A percentile compares a stretch with the other conserved stretches of the same genome.
phyloP scores from a whole-genome alignment of 148 eudicot genomes.

The Diospyros lotus region DNA sequence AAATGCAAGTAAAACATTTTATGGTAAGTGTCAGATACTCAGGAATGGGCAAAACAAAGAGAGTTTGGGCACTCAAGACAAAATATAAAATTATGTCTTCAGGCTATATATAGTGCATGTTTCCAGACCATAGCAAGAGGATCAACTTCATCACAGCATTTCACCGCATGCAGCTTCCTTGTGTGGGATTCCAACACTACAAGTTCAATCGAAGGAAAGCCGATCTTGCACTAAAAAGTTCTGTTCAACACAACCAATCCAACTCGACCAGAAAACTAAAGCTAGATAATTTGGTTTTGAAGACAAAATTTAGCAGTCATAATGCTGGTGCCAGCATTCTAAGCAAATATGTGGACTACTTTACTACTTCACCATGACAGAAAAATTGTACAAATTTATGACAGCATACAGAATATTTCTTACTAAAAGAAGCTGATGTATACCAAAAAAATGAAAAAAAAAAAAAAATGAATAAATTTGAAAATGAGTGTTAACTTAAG shows the following conservation, averaged over 20 bases:
- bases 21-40: no score
- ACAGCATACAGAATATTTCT: no score
- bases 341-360: neutral
- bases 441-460: no score
- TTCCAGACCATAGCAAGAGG: conserved; percentile 45
- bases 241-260: no score
- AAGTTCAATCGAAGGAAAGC: conserved; percentile 10
- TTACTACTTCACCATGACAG: no score
- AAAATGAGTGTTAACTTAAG: no score
- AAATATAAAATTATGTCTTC: neutral
- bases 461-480: no score
- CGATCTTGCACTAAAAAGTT: neutral
- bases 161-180: conserved; percentile 44
- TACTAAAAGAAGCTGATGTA: no score
- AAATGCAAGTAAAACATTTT: no score
- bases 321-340: conserved; percentile 20
- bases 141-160: conserved; percentile 49
- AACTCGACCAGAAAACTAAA: neutral
- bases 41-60: neutral
- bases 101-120: neutral
- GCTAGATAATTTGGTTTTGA: neutral
- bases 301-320: no score
- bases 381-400: no score
- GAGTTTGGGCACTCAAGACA: neutral
- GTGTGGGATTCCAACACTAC: conserved; percentile 45